Base-by-base conservation (phyloP, 2,329 filamentous ascomycete genomes). In the Pseudogymnoascus verrucosus region DNA sequence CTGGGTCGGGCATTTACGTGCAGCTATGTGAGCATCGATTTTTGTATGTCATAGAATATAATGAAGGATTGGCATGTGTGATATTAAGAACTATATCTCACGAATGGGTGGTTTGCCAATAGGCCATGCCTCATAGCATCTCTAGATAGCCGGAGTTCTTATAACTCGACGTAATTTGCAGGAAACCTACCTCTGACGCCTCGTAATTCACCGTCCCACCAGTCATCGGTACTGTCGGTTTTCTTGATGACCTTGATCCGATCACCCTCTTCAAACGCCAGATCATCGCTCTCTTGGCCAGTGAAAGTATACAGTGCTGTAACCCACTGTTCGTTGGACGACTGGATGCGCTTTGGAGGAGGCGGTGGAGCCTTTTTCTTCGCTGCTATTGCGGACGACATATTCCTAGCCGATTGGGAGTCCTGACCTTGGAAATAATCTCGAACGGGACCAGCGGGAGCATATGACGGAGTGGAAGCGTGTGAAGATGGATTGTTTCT, bases 341-440 rank as follows among this genome's bases (percentile, higher is more conserved):
- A 67, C 80, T 81, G 76, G 11, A 78, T 75, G 63, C 83, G 80
- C 75, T 89, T 88, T 1, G 83, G 80, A 8, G 89, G 88, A 0
- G 90, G 90, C 0, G 89, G 89, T 0, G 89, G 89, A 1, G 86
- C 87, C 75, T 89, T 89, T 78, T 93, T 93, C 77, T 89, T 90
- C 4, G 75, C 77, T 5, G 77, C 76, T 1, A 64, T 64, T 36
- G 59, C 36, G 36, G 36, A 40, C 12, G 36, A 40, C 39, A 61
- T 42, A 40, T 42, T 28, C 26, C 59, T 61, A 21, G 19, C 23
- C 10, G 26, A 19, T 59, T 4, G 64, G 62, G 39, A 62, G 26
- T 61, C 26, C n/a, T 28, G 34, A 5, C 2, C 59, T 4, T 47
- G 61, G 71, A 77, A 60, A 71, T 74, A 71, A 60, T 73, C 71